Evolutionary conservation across 495 filamentous ascomycete species (phyloP).

Genomic region (Hyaloscypha variabilis): DNA sequence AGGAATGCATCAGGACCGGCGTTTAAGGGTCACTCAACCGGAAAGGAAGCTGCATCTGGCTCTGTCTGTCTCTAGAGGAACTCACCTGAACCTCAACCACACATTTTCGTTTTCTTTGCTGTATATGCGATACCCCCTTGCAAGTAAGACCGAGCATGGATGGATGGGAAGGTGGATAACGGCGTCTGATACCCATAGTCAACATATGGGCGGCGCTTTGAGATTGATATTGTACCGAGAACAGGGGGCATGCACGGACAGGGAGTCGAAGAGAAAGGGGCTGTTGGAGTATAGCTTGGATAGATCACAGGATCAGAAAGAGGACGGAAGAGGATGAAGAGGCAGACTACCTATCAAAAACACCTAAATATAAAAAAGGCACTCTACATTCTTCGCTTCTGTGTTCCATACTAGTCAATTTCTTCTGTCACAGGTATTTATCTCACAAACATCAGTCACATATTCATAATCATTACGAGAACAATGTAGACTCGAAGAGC

Average conservation of each 20-base stretch:
- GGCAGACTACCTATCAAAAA: not conserved
- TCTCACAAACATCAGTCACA: too few species aligned
- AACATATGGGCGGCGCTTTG: not conserved
- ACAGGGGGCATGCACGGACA: too few species aligned
- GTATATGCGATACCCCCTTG: slow-evolving; percentile 29
- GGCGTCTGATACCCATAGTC: slow-evolving; percentile 5
- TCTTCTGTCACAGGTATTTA: too few species aligned
- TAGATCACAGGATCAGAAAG: slow-evolving; percentile 5
- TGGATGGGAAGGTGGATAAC: too few species aligned
- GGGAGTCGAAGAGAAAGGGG: not conserved
- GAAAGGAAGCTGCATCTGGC: slow-evolving; percentile 7
- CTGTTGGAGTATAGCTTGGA: not conserved
- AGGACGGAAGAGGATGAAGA: not conserved
- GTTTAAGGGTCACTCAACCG: not conserved
- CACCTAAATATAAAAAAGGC: not conserved
- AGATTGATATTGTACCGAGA: slow-evolving; percentile 1
- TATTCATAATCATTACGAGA: too few species aligned
- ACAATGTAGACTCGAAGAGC: too few species aligned
- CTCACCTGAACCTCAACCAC: not conserved
- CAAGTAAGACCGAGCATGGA: slow-evolving; percentile 9
- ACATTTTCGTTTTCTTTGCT: slow-evolving; percentile 28
- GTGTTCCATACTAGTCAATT: too few species aligned
- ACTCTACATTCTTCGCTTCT: not conserved
- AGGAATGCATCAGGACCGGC: not conserved
- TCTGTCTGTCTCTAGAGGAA: not conserved